These are phyloP conservation scores for Heterobasidion annosum DNA, from an alignment of 1,284 basidiomycete species.

Conservation along the genomic window DNA sequence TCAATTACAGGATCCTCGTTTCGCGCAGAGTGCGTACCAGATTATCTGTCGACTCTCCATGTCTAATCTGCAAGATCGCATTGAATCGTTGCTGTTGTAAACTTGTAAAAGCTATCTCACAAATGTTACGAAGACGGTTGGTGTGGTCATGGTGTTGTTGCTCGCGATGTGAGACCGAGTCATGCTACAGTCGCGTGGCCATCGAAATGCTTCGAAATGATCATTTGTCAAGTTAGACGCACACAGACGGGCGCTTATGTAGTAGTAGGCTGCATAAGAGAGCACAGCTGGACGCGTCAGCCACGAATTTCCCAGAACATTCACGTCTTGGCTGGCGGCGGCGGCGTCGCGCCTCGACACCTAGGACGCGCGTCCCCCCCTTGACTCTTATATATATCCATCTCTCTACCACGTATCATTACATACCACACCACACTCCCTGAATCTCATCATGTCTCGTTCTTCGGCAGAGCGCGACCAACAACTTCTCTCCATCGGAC, in stretches of 20 bases:
- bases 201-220: no score
- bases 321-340: conserved; percentile 7
- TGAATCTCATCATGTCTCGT: conserved; percentile 18
- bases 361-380: conserved; percentile 5
- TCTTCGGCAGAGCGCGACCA: conserved; percentile 30
- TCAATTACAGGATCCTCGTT: not conserved
- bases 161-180: not conserved
- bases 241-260: not conserved
- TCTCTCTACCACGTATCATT: conserved; percentile 6
- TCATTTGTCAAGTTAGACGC: no score
- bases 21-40: conserved; percentile 27
- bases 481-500: conserved; percentile 56
- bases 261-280: not conserved
- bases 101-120: conserved; percentile 11
- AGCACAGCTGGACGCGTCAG: not conserved
- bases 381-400: not conserved
- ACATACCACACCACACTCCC: conserved; percentile 1
- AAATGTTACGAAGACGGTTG: conserved; percentile 18
- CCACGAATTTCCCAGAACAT: not conserved
- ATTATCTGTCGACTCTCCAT: conserved; percentile 74
- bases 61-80: conserved; percentile 46
- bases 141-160: conserved; percentile 6
- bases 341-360: conserved; percentile 11
- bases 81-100: not conserved
- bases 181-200: no score